phyloP scores from a whole-genome alignment of 768 basidiomycete species.

The Zangia roseola region DNA sequence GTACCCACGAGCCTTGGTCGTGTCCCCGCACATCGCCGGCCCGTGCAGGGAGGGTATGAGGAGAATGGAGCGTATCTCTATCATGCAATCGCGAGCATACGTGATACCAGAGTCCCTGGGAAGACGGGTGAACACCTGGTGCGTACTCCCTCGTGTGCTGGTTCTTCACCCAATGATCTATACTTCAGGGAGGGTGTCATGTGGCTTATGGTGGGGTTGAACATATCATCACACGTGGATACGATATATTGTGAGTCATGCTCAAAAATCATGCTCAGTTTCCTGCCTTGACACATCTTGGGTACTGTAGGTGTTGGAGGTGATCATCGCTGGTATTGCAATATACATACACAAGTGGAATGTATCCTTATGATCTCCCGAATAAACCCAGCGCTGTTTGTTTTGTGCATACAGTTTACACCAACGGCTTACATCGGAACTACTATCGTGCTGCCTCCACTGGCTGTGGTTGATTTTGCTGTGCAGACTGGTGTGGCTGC shows the following conservation, averaged over 20 bases:
- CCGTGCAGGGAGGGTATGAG: slow-evolving; percentile 77
- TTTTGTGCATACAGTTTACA: slow-evolving; percentile 1
- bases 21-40: slow-evolving; percentile 54
- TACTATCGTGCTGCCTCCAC: slow-evolving; percentile 29
- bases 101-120: slow-evolving; percentile 62
- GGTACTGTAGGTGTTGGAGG: slow-evolving; percentile 40
- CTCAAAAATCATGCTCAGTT: background rate
- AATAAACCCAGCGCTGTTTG: background rate
- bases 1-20: slow-evolving; percentile 59
- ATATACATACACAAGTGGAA: background rate
- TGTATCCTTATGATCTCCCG: background rate
- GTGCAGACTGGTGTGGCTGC: slow-evolving; percentile 32
- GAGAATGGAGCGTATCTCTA: slow-evolving; percentile 64
- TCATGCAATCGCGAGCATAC: slow-evolving; percentile 57
- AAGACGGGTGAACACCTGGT: slow-evolving; percentile 74
- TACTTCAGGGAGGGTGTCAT: slow-evolving; percentile 40
- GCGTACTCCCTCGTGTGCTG: slow-evolving; percentile 17
- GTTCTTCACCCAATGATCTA: background rate
- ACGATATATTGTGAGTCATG: slow-evolving; percentile 42
- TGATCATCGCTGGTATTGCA: slow-evolving; percentile 1
- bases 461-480: slow-evolving; percentile 31
- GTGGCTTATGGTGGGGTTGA: slow-evolving; percentile 41
- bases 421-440: slow-evolving; percentile 6
- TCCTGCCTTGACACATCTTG: background rate
- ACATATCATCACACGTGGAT: slow-evolving; percentile 36